Evolutionary conservation across 148 eudicot genomes (phyloP), one percentile per base, ranked within the genome.

Genomic region (Rhododendron ovatum): DNA sequence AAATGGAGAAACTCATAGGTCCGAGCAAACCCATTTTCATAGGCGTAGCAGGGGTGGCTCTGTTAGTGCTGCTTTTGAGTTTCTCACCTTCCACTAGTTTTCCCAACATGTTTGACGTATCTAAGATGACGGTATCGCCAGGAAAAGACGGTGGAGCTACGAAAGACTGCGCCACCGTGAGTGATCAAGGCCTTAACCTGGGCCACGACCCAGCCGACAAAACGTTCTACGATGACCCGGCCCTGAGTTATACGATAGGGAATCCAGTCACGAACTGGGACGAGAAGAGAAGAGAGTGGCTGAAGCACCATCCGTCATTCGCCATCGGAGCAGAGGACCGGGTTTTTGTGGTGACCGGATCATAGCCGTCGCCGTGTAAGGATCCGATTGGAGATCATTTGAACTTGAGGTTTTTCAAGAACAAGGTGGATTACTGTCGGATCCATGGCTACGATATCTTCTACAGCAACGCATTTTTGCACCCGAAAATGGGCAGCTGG

Each of bases 341-440:
- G 17, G 53, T 90, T 2, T 41, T 90, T 10, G 61, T 90, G 37
- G 79, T 90, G 45, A 84, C 90, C 0, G 92, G 90, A 1, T 90
- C 92, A 3, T 90, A 87, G 80, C 79, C 90, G 0, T 63, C 51
- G 1, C 90, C 90, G 0, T 90, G 92, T 17, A 82, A 71, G 65
- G 79, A 45, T 22, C 90, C 88, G 0, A 33, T 61, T 20, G 92
- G 90, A n/a, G 90, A 90, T 39, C 87, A 88, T 77, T 45, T 82
- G 15, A 71, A 88, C 20, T 39, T 90, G n/a, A 82, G 90, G 61
- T 13, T 81, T 15, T 88, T 88, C 85, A 88, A 88, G 82, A 90
- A 90, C 85, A 90, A 90, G 86, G 92, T 88, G 15, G 92, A 90
- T n/a, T 90, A 90, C 63, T 90, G 90, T 18, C 82, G 92, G 13